These are phyloP conservation scores for Ormosia semicastrata DNA, from an alignment of 306 rosid genomes.

Conservation along the genomic window DNA sequence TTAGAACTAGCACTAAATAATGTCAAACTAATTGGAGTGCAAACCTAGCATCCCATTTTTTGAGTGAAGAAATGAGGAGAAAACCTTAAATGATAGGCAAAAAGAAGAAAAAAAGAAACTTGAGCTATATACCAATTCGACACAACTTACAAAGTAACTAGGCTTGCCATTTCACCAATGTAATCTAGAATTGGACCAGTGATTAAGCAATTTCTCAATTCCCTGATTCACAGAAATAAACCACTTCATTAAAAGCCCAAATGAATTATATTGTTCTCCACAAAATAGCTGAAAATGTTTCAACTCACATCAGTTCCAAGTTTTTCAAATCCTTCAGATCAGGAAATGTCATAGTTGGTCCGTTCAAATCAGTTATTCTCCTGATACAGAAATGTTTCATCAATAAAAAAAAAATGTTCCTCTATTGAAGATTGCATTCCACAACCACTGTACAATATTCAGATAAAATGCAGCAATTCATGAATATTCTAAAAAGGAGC, in stretches of 20 bases:
- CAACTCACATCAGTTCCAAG: slow-evolving; percentile 50
- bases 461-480: slow-evolving; percentile 13
- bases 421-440: neutral
- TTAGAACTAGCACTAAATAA: neutral
- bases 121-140: neutral
- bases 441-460: neutral
- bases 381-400: slow-evolving; percentile 44
- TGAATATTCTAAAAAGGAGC: neutral
- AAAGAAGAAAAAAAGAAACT: neutral
- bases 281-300: slow-evolving; percentile 1
- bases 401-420: neutral
- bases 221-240: slow-evolving; percentile 48
- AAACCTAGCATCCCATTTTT: neutral
- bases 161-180: slow-evolving; percentile 18
- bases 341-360: slow-evolving; percentile 55
- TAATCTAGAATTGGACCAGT: slow-evolving; percentile 42
- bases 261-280: neutral
- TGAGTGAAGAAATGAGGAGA: neutral
- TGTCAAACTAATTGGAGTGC: neutral
- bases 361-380: slow-evolving; percentile 77
- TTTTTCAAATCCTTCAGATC: slow-evolving; percentile 41
- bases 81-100: neutral
- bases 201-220: slow-evolving; percentile 75
- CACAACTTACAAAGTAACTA: slow-evolving; percentile 57
- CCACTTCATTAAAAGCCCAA: neutral